These are phyloP conservation scores for Penicillium sp. DNA, from an alignment of 2,329 filamentous ascomycete species.

Conservation along the genomic window DNA sequence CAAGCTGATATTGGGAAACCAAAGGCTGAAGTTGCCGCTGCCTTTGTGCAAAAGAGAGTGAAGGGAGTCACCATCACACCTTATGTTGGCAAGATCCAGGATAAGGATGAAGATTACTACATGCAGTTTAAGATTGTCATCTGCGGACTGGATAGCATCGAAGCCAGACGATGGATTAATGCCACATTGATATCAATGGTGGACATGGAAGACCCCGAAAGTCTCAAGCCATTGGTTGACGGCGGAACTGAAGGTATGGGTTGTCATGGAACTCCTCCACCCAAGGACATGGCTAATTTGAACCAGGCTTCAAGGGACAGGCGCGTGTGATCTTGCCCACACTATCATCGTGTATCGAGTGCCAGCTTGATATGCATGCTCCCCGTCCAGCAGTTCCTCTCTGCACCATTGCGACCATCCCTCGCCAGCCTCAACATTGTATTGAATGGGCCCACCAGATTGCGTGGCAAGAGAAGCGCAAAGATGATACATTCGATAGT, in stretches of 20 bases:
- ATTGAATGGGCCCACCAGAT: conserved; percentile 99
- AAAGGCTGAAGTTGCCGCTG: conserved; percentile 90
- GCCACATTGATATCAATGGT: conserved; percentile 89
- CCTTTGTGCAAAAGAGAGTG: conserved; percentile 86
- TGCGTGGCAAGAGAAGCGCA: conserved; percentile 86
- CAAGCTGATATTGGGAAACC: conserved; percentile 86
- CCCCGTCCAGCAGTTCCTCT: conserved; percentile 95
- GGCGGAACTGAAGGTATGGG: conserved; percentile 81
- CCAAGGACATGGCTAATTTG: conserved; percentile 15
- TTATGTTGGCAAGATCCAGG: conserved; percentile 93
- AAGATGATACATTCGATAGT: conserved; percentile 84
- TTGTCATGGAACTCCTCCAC: neutral
- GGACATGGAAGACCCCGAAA: conserved; percentile 78
- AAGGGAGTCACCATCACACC: conserved; percentile 90
- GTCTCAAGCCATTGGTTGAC: conserved; percentile 90
- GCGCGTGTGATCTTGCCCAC: conserved; percentile 88
- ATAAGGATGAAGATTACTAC: conserved; percentile 95
- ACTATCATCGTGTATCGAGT: conserved; percentile 95
- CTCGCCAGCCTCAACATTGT: conserved; percentile 94
- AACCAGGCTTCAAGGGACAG: conserved; percentile 87
- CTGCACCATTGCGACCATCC: conserved; percentile 94
- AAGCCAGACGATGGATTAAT: conserved; percentile 98
- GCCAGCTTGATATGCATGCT: conserved; percentile 97
- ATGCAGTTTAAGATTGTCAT: conserved; percentile 94
- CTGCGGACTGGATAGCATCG: conserved; percentile 94